A percentile compares a stretch with the other conserved stretches of the same genome.
phyloP scores from a whole-genome alignment of 1,139 yeast species.

The Yamadazyma sp. region DNA sequence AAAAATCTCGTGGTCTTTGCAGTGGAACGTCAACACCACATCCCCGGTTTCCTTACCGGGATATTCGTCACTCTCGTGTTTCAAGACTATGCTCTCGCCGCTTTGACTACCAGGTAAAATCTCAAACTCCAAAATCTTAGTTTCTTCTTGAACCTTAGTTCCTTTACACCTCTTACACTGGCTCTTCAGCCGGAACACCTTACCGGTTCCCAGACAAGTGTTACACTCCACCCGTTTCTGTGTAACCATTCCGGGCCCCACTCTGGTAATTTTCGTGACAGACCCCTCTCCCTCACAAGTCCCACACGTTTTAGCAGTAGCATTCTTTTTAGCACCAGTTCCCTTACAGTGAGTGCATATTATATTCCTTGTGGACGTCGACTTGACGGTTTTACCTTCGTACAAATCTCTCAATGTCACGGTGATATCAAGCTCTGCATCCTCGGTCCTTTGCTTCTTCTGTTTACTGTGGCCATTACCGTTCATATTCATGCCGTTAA shows the following conservation, averaged over 20 bases:
- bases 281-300: slow-evolving; percentile 75
- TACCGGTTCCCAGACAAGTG: slow-evolving; percentile 73
- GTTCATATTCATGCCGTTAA: slow-evolving; percentile 45
- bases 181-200: slow-evolving; percentile 61
- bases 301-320: slow-evolving; percentile 57
- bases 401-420: slow-evolving; percentile 75
- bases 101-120: slow-evolving; percentile 69
- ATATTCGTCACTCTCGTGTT: slow-evolving; percentile 76
- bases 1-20: slow-evolving; percentile 48
- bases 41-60: slow-evolving; percentile 80
- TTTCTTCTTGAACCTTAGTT: slow-evolving; percentile 58
- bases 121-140: slow-evolving; percentile 74
- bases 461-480: slow-evolving; percentile 14
- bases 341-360: slow-evolving; percentile 76
- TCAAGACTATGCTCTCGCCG: slow-evolving; percentile 61
- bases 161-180: slow-evolving; percentile 80
- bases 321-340: slow-evolving; percentile 65
- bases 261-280: slow-evolving; percentile 57
- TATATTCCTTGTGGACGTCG: slow-evolving; percentile 70
- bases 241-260: slow-evolving; percentile 77
- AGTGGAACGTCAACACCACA: slow-evolving; percentile 60
- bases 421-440: slow-evolving; percentile 63
- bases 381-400: slow-evolving; percentile 77
- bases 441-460: slow-evolving; percentile 47
- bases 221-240: slow-evolving; percentile 64